Percentiles rank a stretch among this genome's conserved stretches.
Conservation (phyloP, 1,284 basidiomycete genomes). For the Ganoderma leucocontextum region DNA sequence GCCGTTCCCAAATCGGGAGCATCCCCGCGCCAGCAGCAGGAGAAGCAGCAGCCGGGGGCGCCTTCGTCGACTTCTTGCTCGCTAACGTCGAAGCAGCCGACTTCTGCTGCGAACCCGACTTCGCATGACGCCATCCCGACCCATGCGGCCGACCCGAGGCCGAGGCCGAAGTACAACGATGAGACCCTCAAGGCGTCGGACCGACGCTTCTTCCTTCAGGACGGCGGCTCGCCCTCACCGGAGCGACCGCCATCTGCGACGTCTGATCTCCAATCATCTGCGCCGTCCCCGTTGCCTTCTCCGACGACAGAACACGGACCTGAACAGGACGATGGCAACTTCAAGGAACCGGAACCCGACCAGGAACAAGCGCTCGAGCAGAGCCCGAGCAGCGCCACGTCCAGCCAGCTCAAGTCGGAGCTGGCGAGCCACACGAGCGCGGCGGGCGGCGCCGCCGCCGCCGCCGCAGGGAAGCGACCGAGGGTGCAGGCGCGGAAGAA, state of each 20-base stretch:
- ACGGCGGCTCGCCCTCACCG: conserved; percentile 49
- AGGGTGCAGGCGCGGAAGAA: conserved; percentile 31
- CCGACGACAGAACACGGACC: background rate
- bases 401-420: conserved; percentile 48
- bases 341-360: background rate
- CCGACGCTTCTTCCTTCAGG: conserved; percentile 53
- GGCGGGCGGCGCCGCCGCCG: conserved; percentile 4
- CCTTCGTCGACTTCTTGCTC: conserved; percentile 8
- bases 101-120: background rate
- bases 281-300: background rate
- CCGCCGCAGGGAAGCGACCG: conserved; percentile 12
- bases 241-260: conserved; percentile 38
- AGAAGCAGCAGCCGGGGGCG: conserved; percentile 12
- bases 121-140: conserved; percentile 23
- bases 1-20: conserved; percentile 3
- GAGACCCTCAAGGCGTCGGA: conserved; percentile 48
- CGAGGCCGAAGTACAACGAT: conserved; percentile 32
- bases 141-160: conserved; percentile 10
- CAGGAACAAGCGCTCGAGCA: conserved; percentile 36
- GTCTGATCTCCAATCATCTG: conserved; percentile 11
- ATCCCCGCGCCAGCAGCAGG: conserved; percentile 8
- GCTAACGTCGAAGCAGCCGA: conserved; percentile 13
- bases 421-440: conserved; percentile 22
- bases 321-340: background rate
- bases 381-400: conserved; percentile 47